Conservation (phyloP, 495 filamentous ascomycete genomes). For the Aspergillus bertholletiae region DNA sequence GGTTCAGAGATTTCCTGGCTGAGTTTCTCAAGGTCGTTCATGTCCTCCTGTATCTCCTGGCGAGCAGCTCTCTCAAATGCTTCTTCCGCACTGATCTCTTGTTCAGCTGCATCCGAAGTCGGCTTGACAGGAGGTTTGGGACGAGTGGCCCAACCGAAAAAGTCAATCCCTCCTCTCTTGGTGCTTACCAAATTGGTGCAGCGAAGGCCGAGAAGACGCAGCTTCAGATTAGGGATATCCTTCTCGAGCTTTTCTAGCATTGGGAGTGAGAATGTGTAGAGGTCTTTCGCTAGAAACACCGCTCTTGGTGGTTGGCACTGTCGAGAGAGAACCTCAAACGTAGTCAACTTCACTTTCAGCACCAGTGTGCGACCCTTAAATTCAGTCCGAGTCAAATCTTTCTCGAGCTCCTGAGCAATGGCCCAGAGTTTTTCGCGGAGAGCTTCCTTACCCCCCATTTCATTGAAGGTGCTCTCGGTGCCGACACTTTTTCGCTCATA, state of each 20-base stretch:
- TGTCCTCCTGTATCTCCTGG: slow-evolving; percentile 62
- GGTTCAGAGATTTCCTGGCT: slow-evolving; percentile 52
- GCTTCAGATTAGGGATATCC: slow-evolving; percentile 75
- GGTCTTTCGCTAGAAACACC: slow-evolving; percentile 68
- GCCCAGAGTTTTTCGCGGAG: slow-evolving; percentile 73
- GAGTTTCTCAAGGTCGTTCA: slow-evolving; percentile 58
- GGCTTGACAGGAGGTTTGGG: slow-evolving; percentile 11
- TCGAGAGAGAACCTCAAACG: slow-evolving; percentile 84
- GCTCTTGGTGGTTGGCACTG: slow-evolving; percentile 74
- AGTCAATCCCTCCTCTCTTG: slow-evolving; percentile 71
- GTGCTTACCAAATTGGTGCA: slow-evolving; percentile 84
- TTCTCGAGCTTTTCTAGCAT: slow-evolving; percentile 84
- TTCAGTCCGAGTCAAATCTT: slow-evolving; percentile 73
- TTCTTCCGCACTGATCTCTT: slow-evolving; percentile 67
- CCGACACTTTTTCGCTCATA: slow-evolving; percentile 93
- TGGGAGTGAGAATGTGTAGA: slow-evolving; percentile 77
- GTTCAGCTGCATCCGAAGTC: slow-evolving; percentile 34
- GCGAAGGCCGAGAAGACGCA: slow-evolving; percentile 85
- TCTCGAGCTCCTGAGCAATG: slow-evolving; percentile 84
- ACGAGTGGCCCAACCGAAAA: slow-evolving; percentile 61
- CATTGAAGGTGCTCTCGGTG: slow-evolving; percentile 88
- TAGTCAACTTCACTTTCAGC: slow-evolving; percentile 91
- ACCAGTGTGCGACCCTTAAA: slow-evolving; percentile 88
- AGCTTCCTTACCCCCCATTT: slow-evolving; percentile 64
- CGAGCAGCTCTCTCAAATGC: slow-evolving; percentile 64